Evolutionary conservation across 306 rosid species (phyloP).

Genomic region (Cicer bijugum): DNA sequence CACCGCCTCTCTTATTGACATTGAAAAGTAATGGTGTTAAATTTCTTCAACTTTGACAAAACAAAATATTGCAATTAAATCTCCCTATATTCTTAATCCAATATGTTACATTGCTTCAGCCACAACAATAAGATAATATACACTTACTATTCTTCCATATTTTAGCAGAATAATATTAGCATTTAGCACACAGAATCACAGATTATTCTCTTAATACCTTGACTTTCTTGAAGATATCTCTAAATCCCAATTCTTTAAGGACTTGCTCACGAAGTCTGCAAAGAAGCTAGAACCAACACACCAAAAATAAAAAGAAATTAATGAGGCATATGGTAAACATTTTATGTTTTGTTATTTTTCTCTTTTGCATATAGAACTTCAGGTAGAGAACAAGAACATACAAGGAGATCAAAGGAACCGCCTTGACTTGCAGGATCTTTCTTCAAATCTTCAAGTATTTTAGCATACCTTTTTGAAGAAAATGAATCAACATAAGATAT

Average conservation of each 20-base stretch:
- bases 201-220: constrained; percentile 56
- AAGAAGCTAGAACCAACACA: constrained; percentile 58
- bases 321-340: constrained; percentile 20
- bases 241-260: constrained; percentile 85
- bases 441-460: constrained; percentile 81
- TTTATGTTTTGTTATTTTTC: not conserved
- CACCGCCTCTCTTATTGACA: constrained; percentile 1
- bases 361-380: constrained; percentile 8
- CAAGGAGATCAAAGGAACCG: constrained; percentile 77
- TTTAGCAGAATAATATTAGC: constrained; percentile 12
- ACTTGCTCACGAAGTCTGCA: constrained; percentile 89
- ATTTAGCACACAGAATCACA: not conserved
- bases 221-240: constrained; percentile 92
- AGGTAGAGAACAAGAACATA: constrained; percentile 46
- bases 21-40: constrained; percentile 1
- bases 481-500: constrained; percentile 38
- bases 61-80: constrained; percentile 9
- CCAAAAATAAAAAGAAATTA: not conserved
- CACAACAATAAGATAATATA: constrained; percentile 3
- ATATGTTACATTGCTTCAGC: constrained; percentile 32
- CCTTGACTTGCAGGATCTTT: constrained; percentile 88
- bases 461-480: constrained; percentile 65
- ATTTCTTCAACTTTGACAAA: constrained; percentile 34
- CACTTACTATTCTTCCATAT: constrained; percentile 24
- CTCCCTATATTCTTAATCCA: not conserved